Evolutionary conservation across 177 flowering plant genomes (phyloP).

Genomic region (Vitis hybrid): DNA sequence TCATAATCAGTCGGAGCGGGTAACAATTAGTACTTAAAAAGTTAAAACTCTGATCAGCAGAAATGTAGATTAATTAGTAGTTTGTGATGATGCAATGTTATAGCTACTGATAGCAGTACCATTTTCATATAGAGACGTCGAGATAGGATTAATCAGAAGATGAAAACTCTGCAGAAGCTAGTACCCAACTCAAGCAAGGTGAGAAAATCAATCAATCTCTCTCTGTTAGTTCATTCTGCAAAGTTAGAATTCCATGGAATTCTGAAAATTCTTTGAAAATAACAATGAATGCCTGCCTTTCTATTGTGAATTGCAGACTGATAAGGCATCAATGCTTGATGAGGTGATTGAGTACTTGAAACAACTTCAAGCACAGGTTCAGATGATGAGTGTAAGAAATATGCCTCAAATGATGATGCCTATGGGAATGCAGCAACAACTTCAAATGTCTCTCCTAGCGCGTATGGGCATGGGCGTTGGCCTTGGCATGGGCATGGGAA

Average conservation of each 20-base stretch:
- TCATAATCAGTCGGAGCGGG: slow-evolving; percentile 73
- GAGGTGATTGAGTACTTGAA: slow-evolving; percentile 63
- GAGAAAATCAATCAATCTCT: background rate
- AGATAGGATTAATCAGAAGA: slow-evolving; percentile 67
- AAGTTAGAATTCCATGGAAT: background rate
- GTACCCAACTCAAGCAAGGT: slow-evolving; percentile 75
- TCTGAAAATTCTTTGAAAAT: too few species aligned
- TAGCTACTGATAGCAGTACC: too few species aligned
- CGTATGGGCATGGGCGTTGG: slow-evolving; percentile 48
- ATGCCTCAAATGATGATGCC: slow-evolving; percentile 61
- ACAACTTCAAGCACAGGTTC: slow-evolving; percentile 63
- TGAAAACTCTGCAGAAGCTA: slow-evolving; percentile 64
- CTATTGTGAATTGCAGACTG: slow-evolving; percentile 35
- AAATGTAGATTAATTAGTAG: background rate
- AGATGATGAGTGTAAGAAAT: slow-evolving; percentile 44
- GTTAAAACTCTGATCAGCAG: background rate
- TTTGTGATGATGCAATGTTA: background rate
- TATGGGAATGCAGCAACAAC: slow-evolving; percentile 46
- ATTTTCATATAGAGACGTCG: slow-evolving; percentile 40
- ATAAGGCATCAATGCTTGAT: slow-evolving; percentile 73
- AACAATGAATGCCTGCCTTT: background rate
- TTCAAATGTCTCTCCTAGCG: slow-evolving; percentile 55
- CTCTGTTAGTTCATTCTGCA: background rate
- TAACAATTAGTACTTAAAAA: slow-evolving; percentile 15
- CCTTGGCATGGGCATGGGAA: slow-evolving; percentile 42